phyloP scores from a whole-genome alignment of 2,329 filamentous ascomycete species.

The Myriangium duriaei region DNA sequence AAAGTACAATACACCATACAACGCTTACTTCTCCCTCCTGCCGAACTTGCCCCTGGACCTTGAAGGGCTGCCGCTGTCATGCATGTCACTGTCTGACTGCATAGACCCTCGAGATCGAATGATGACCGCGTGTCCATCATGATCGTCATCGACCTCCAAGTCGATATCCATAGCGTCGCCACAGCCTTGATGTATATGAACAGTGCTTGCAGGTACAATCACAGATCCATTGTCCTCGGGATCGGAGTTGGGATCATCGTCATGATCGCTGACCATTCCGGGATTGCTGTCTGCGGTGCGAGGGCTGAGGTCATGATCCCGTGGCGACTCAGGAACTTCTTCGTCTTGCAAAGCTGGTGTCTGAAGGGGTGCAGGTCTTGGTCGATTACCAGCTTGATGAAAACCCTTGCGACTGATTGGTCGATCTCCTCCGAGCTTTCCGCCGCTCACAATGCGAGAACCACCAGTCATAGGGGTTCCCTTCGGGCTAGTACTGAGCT shows the following conservation, averaged over 20 bases:
- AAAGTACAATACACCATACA: background rate
- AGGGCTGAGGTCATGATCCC: conserved; percentile 29
- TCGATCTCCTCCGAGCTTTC: conserved; percentile 11
- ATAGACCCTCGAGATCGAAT: conserved; percentile 16
- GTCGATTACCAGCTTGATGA: conserved; percentile 17
- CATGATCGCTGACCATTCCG: conserved; percentile 38
- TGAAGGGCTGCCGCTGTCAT: background rate
- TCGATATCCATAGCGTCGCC: conserved; percentile 23
- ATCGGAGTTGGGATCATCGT: conserved; percentile 31
- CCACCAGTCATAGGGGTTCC: conserved; percentile 2
- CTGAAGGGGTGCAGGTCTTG: conserved; percentile 21
- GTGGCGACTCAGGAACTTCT: conserved; percentile 20
- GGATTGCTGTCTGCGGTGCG: conserved; percentile 37
- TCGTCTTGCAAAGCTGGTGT: conserved; percentile 8
- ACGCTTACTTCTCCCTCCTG: background rate
- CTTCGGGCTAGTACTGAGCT: conserved; percentile 1
- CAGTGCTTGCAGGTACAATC: conserved; percentile 17
- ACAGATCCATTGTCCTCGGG: conserved; percentile 17
- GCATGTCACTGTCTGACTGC: background rate
- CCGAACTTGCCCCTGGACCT: conserved; percentile 6
- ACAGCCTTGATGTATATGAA: conserved; percentile 15
- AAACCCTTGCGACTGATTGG: conserved; percentile 20
- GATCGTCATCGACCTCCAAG: conserved; percentile 24
- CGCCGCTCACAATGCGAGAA: conserved; percentile 13
- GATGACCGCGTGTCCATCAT: conserved; percentile 23